A percentile compares a stretch with the other conserved stretches of the same genome.
phyloP scores from a whole-genome alignment of 768 basidiomycete species.

The Harrya chromipes region DNA sequence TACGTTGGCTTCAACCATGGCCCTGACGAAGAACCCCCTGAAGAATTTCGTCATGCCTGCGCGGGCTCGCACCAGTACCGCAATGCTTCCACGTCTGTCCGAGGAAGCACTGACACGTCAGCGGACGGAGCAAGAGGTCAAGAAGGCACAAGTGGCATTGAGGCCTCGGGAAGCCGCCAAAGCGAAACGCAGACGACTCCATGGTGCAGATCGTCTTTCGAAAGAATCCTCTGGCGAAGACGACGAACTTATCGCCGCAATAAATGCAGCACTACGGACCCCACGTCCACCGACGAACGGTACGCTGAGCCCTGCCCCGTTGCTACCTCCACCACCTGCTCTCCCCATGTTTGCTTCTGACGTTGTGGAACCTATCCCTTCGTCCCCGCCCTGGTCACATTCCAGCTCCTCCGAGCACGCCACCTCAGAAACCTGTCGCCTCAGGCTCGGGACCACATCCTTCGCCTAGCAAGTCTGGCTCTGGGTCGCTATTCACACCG shows the following conservation, averaged over 20 bases:
- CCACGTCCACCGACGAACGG: neutral
- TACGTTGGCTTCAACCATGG: neutral
- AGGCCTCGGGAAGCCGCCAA: slow-evolving; percentile 25
- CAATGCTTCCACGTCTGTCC: slow-evolving; percentile 63
- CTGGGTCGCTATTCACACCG: slow-evolving; percentile 25
- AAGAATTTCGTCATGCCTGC: slow-evolving; percentile 59
- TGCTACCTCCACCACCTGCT: slow-evolving; percentile 10
- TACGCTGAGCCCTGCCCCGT: slow-evolving; percentile 1
- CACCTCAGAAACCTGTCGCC: slow-evolving; percentile 31
- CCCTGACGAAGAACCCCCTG: slow-evolving; percentile 16
- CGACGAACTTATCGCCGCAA: neutral
- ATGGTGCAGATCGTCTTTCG: neutral
- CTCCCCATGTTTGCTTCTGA: slow-evolving; percentile 33
- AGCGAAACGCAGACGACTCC: slow-evolving; percentile 14
- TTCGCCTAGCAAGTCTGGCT: slow-evolving; percentile 18
- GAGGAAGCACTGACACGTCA: slow-evolving; percentile 47
- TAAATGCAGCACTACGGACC: neutral
- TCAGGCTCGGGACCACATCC: slow-evolving; percentile 3
- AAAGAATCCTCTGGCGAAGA: slow-evolving; percentile 27
- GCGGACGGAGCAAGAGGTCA: slow-evolving; percentile 29
- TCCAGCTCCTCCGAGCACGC: slow-evolving; percentile 34
- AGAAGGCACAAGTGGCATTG: slow-evolving; percentile 25
- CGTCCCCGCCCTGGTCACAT: slow-evolving; percentile 24
- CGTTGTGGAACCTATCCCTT: slow-evolving; percentile 24
- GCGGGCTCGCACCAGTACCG: slow-evolving; percentile 70